Conservation (phyloP, 352 stramenopile genomes). For the Pythium dissimile region DNA sequence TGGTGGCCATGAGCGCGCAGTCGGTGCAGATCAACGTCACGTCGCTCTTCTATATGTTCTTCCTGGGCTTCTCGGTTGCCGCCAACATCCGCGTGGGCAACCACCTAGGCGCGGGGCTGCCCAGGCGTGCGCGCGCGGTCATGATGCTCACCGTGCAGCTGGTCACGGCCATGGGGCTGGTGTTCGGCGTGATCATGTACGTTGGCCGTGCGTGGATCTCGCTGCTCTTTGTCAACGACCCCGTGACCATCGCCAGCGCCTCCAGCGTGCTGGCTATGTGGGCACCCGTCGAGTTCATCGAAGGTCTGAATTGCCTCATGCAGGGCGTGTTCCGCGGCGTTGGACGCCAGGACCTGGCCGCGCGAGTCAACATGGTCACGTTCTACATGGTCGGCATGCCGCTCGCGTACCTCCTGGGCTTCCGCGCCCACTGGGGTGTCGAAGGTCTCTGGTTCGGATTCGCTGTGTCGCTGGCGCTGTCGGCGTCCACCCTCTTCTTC, state of each 20-base stretch:
- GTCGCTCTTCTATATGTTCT: constrained; percentile 73
- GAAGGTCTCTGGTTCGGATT: constrained; percentile 83
- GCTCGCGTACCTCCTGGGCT: constrained; percentile 49
- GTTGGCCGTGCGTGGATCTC: constrained; percentile 39
- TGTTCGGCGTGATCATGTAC: constrained; percentile 37
- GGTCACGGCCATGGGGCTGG: constrained; percentile 23
- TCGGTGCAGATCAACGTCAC: constrained; percentile 68
- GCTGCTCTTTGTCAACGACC: constrained; percentile 37
- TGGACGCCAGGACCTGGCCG: constrained; percentile 61
- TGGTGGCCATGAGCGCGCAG: constrained; percentile 69
- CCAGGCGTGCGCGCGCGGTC: constrained; percentile 46
- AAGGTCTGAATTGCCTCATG: constrained; percentile 61
- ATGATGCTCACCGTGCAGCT: constrained; percentile 36
- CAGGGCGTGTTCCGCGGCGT: constrained; percentile 73
- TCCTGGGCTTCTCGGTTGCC: constrained; percentile 56
- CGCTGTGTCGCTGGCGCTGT: constrained; percentile 39
- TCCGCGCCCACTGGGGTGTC: constrained; percentile 38
- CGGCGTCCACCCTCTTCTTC: constrained; percentile 22
- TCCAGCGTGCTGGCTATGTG: constrained; percentile 51
- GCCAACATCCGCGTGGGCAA: constrained; percentile 76
- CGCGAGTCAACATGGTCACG: constrained; percentile 54
- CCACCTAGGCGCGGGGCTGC: constrained; percentile 58
- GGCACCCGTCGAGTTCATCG: constrained; percentile 58
- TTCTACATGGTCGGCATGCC: constrained; percentile 80
- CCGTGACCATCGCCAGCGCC: constrained; percentile 32